Percentiles rank a stretch among this genome's conserved stretches.
phyloP scores from a whole-genome alignment of 257 asterid genomes.

The Verbascum thapsus region DNA sequence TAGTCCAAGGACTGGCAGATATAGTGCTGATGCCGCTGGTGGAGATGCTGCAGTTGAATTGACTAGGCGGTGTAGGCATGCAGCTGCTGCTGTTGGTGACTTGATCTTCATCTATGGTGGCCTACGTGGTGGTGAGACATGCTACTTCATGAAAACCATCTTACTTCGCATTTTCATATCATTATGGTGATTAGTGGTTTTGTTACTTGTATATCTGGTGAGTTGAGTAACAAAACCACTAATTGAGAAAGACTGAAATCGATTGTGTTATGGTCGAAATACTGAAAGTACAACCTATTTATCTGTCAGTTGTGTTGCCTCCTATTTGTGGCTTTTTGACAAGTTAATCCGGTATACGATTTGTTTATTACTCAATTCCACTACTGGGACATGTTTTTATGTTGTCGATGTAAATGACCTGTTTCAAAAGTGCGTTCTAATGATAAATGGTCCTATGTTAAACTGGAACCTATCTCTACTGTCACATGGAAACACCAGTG shows the following conservation, averaged over 20 bases:
- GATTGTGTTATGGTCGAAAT: background rate
- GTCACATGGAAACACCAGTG: background rate
- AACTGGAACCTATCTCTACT: conserved; percentile 1
- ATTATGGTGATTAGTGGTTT: conserved; percentile 14
- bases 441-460: conserved; percentile 1
- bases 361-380: conserved; percentile 19
- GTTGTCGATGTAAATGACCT: background rate
- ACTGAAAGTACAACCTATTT: background rate
- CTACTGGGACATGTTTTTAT: conserved; percentile 8
- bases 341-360: conserved; percentile 21
- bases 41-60: conserved; percentile 95
- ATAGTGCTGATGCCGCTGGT: conserved; percentile 97
- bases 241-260: too few species aligned
- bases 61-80: conserved; percentile 98
- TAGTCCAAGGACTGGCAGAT: conserved; percentile 87
- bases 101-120: conserved; percentile 95
- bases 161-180: conserved; percentile 19
- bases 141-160: conserved; percentile 23
- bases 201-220: conserved; percentile 10
- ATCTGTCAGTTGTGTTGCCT: background rate
- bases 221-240: too few species aligned
- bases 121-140: conserved; percentile 93
- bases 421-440: background rate
- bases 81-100: conserved; percentile 98
- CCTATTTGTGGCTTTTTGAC: conserved; percentile 13